Evolutionary conservation across 1,284 basidiomycete species (phyloP).

Genomic region (Tilletia horrida): DNA sequence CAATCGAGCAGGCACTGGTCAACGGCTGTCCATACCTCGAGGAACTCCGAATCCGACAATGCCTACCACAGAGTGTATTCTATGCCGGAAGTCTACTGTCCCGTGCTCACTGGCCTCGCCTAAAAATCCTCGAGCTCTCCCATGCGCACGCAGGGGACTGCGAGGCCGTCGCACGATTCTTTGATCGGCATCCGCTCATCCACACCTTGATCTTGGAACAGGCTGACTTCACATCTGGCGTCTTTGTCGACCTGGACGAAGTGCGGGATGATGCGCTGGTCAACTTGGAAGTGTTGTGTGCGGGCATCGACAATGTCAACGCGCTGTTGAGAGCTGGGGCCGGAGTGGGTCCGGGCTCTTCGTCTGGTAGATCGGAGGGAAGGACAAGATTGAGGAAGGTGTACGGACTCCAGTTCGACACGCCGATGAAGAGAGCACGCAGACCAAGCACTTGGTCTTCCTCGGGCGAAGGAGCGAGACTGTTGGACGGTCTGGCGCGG

Average conservation of each 20-base stretch:
- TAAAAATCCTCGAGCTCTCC: conserved; percentile 21
- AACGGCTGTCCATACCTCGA: conserved; percentile 19
- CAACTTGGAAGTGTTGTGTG: conserved; percentile 8
- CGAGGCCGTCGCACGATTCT: conserved; percentile 19
- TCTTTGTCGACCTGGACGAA: conserved; percentile 19
- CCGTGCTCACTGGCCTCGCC: conserved; percentile 20
- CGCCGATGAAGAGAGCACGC: conserved; percentile 15
- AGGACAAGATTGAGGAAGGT: conserved; percentile 7
- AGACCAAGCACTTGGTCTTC: conserved; percentile 17
- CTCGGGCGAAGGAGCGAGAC: background rate
- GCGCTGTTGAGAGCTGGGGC: conserved; percentile 3
- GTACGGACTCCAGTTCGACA: conserved; percentile 22
- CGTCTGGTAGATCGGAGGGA: background rate
- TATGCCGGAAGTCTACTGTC: conserved; percentile 19
- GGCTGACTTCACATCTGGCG: conserved; percentile 16
- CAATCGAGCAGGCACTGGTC: conserved; percentile 17
- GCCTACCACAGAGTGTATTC: background rate
- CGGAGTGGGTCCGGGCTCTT: background rate
- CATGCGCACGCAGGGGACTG: conserved; percentile 18
- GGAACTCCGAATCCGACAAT: conserved; percentile 20
- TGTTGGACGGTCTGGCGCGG: conserved; percentile 17
- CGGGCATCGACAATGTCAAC: conserved; percentile 20
- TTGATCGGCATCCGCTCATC: conserved; percentile 17
- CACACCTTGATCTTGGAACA: conserved; percentile 20
- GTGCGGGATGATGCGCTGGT: conserved; percentile 12